These are phyloP conservation scores for Cladosporium sp. DNA, from an alignment of 2,329 filamentous ascomycete genomes.

Conservation along the genomic window DNA sequence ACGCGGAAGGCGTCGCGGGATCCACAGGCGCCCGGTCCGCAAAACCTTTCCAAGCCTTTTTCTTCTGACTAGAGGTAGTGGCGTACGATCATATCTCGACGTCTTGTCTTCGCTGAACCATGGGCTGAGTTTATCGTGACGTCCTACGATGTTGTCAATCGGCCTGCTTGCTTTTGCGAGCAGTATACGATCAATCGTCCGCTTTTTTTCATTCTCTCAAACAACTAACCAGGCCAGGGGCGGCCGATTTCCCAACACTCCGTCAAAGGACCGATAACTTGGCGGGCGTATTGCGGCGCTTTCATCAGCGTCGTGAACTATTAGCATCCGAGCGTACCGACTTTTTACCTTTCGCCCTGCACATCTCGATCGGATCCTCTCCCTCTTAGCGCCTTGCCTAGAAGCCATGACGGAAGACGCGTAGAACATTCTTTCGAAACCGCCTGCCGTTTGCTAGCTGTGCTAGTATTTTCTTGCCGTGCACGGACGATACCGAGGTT, in stretches of 20 bases:
- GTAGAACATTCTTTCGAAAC: slow-evolving; percentile 11
- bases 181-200: neutral
- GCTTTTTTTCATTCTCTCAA: slow-evolving; percentile 2
- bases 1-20: slow-evolving; percentile 14
- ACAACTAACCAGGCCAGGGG: neutral
- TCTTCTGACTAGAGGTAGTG: slow-evolving; percentile 9
- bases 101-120: neutral
- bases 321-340: slow-evolving; percentile 16
- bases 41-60: slow-evolving; percentile 7
- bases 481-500: neutral
- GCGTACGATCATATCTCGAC: slow-evolving; percentile 16
- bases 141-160: neutral
- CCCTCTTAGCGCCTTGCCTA: slow-evolving; percentile 4
- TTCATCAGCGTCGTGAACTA: slow-evolving; percentile 2
- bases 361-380: neutral
- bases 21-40: slow-evolving; percentile 4
- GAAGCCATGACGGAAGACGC: slow-evolving; percentile 15
- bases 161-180: neutral
- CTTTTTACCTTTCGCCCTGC: slow-evolving; percentile 16
- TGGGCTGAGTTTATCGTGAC: neutral
- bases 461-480: neutral
- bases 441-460: neutral
- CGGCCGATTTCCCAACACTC: slow-evolving; percentile 15
- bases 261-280: slow-evolving; percentile 16
- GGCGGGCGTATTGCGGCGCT: slow-evolving; percentile 15